phyloP scores from a whole-genome alignment of 2,329 filamentous ascomycete genomes.

The Fusarium sp. region DNA sequence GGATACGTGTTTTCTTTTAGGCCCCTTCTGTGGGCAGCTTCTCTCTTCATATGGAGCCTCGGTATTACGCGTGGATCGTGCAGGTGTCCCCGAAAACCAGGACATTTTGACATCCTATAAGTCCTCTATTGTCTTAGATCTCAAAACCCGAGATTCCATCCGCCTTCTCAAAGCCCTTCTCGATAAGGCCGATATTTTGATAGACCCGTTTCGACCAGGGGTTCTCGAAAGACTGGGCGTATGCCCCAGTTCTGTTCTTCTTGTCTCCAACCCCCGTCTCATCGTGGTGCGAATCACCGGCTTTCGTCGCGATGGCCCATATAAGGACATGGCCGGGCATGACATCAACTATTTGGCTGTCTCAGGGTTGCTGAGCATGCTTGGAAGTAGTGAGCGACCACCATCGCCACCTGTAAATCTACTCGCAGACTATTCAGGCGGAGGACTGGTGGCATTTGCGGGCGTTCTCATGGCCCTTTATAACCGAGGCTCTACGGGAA shows the following conservation, averaged over 20 bases:
- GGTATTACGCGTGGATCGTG: background rate
- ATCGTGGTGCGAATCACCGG: background rate
- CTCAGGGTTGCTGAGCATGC: background rate
- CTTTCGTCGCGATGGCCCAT: background rate
- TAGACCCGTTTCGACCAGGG: background rate
- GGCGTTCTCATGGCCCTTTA: background rate
- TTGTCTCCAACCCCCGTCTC: background rate
- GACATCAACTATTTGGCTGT: background rate
- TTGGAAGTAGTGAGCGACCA: background rate
- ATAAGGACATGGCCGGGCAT: background rate
- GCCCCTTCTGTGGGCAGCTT: background rate
- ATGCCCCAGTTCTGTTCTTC: background rate
- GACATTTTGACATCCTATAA: background rate
- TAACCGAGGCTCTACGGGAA: background rate
- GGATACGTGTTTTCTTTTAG: background rate
- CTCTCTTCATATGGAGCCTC: background rate
- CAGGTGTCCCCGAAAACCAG: background rate
- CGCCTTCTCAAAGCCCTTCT: background rate
- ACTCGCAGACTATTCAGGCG: background rate
- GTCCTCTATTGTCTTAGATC: background rate
- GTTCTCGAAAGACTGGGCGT: background rate
- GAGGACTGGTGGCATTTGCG: background rate
- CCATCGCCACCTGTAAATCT: background rate
- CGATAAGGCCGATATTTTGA: background rate
- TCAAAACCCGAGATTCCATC: background rate